phyloP scores from a whole-genome alignment of 2,329 filamentous ascomycete species.

The Trichoderma sp. region DNA sequence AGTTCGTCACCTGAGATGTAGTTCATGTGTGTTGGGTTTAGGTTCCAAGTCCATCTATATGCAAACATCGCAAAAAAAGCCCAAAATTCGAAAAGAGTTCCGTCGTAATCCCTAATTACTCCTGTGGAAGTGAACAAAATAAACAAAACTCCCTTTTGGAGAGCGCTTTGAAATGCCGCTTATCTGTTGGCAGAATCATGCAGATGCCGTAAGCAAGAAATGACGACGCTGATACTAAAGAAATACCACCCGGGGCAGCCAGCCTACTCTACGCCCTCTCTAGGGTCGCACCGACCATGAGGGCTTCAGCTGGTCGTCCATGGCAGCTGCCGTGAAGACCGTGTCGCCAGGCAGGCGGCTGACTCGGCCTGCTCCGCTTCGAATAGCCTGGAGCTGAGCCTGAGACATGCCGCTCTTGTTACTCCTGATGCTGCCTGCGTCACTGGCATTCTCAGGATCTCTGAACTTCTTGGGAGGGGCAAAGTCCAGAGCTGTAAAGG shows the following conservation, averaged over 20 bases:
- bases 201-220: constrained; percentile 23
- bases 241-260: constrained; percentile 11
- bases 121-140: constrained; percentile 29
- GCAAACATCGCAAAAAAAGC: constrained; percentile 33
- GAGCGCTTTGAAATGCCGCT: constrained; percentile 19
- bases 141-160: constrained; percentile 18
- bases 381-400: constrained; percentile 69
- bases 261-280: neutral
- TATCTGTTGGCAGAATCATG: constrained; percentile 19
- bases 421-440: constrained; percentile 65
- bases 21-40: constrained; percentile 25
- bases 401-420: constrained; percentile 74
- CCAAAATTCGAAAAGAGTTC: constrained; percentile 31
- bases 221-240: constrained; percentile 22
- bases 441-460: constrained; percentile 61
- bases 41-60: constrained; percentile 38
- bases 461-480: constrained; percentile 75
- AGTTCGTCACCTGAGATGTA: constrained; percentile 23
- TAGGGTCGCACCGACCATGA: constrained; percentile 56
- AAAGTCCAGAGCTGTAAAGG: constrained; percentile 79
- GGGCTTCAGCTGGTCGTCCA: constrained; percentile 62
- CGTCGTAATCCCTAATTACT: constrained; percentile 31
- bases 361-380: constrained; percentile 81
- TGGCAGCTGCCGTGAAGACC: constrained; percentile 73
- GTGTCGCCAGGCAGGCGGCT: constrained; percentile 80